Evolutionary conservation across 208 protist species (phyloP), one percentile per base, ranked within the genome.

Genomic region (Trypanosoma avium): DNA sequence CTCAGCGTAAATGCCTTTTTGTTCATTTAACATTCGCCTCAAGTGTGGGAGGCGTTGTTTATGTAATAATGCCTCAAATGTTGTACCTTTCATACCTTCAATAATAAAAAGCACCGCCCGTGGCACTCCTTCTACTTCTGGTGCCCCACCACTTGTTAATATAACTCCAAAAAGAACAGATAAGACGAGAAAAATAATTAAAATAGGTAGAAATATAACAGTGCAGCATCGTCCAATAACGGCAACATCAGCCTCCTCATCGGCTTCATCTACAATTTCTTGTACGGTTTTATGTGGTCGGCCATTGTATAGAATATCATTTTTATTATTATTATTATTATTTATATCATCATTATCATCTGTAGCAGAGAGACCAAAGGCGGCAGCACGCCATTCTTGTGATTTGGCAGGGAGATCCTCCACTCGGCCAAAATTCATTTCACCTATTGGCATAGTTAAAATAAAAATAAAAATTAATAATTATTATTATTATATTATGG

Each of bases 181-280:
- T 9, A 83, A 17, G 22, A 83, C 35, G 49, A 88, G 56, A 27
- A 36, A 60, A 5, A 73, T 22, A 8, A 77, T 68, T 5, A 90
- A 15, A 29, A 88, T 56, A 0, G 86, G 83, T 6, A 90, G 70
- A 48, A 88, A 88, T 22, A 92, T 52, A 22, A 74, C 70, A 36
- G 82, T 71, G 74, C 86, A 93, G 79, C 86, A 90, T 59, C 79
- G 74, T 42, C 80, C 76, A 61, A 78, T 79, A 12, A 60, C 54
- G 24, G 30, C 59, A 19, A 80, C 63, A 38, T 79, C 63, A 33
- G 84, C 61, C 33, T 89, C 81, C 63, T 73, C 75, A 60, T 89
- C 82, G 26, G 81, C 50, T 4, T 52, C 35, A 24, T 71, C 64
- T 7, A 90, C 73, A 29, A 84, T 88, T 24, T 92, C 81, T 57